Evolutionary conservation across 805 yeast species (phyloP).

Genomic region (Pichia cephalocereana): DNA sequence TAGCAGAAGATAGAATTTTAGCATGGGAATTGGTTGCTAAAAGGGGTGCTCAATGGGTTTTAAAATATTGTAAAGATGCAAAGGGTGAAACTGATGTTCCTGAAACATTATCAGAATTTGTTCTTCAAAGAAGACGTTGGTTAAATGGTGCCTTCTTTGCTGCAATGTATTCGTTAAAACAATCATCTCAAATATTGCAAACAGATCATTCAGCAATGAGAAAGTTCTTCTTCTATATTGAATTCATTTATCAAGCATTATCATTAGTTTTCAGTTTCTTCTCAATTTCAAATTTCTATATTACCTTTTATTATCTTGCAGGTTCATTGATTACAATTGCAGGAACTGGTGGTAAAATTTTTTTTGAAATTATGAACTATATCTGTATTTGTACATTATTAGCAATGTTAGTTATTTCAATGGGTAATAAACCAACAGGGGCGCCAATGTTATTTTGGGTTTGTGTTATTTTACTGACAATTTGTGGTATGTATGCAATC

Average conservation of each 20-base stretch:
- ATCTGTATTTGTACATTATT: constrained; percentile 73
- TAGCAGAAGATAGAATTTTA: constrained; percentile 92
- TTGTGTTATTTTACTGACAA: constrained; percentile 61
- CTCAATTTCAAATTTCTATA: constrained; percentile 82
- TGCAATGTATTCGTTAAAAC: constrained; percentile 79
- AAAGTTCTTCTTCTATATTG: constrained; percentile 74
- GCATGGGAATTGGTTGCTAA: constrained; percentile 96
- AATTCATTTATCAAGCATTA: constrained; percentile 80
- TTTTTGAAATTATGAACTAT: constrained; percentile 82
- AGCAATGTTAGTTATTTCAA: constrained; percentile 83
- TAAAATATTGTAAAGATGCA: constrained; percentile 86
- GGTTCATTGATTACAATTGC: constrained; percentile 67
- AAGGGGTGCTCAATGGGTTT: constrained; percentile 71
- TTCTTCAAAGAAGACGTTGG: constrained; percentile 97
- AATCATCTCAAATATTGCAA: constrained; percentile 80
- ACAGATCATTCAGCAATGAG: constrained; percentile 79
- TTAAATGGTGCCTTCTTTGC: constrained; percentile 97
- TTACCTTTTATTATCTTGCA: constrained; percentile 87
- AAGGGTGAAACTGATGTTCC: constrained; percentile 97
- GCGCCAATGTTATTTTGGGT: constrained; percentile 69
- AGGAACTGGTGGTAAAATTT: constrained; percentile 67
- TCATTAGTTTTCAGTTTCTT: constrained; percentile 83
- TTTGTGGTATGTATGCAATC: constrained; percentile 76
- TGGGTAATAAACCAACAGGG: constrained; percentile 98
- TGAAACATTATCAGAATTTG: constrained; percentile 86